These are phyloP conservation scores for Myxozyma vanderwaltii DNA, from an alignment of 805 yeast genomes.

Conservation along the genomic window DNA sequence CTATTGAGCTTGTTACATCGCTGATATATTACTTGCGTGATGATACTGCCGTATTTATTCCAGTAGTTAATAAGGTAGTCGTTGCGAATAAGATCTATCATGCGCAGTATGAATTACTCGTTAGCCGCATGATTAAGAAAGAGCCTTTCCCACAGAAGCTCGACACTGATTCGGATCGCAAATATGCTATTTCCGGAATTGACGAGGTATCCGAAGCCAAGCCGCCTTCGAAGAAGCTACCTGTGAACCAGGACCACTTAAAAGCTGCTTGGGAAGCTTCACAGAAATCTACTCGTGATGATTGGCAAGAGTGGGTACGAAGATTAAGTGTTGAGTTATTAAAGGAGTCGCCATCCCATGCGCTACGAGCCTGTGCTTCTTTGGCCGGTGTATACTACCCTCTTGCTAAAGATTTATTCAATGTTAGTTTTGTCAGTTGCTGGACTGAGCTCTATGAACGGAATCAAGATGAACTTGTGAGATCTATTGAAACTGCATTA, in stretches of 20 bases:
- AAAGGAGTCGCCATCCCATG: slow-evolving; percentile 92
- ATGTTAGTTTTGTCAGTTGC: slow-evolving; percentile 91
- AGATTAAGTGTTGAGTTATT: slow-evolving; percentile 80
- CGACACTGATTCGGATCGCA: slow-evolving; percentile 60
- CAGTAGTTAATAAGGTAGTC: slow-evolving; percentile 65
- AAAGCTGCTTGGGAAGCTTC: slow-evolving; percentile 90
- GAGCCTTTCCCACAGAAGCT: slow-evolving; percentile 84
- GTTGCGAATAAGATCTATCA: slow-evolving; percentile 67
- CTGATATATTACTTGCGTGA: slow-evolving; percentile 77
- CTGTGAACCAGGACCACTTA: slow-evolving; percentile 63
- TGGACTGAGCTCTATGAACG: slow-evolving; percentile 91
- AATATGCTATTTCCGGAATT: slow-evolving; percentile 47
- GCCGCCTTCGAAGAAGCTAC: slow-evolving; percentile 70
- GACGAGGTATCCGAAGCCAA: slow-evolving; percentile 64
- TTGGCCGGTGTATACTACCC: slow-evolving; percentile 86
- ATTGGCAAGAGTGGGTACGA: slow-evolving; percentile 98
- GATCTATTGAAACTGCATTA: slow-evolving; percentile 80
- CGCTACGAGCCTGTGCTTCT: slow-evolving; percentile 88
- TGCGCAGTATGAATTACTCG: slow-evolving; percentile 76
- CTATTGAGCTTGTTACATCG: slow-evolving; percentile 76
- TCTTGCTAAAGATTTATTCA: slow-evolving; percentile 84
- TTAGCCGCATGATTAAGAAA: slow-evolving; percentile 72
- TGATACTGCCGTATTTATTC: slow-evolving; percentile 83
- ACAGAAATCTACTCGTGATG: slow-evolving; percentile 86
- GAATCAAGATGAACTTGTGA: slow-evolving; percentile 85